Percentiles rank a stretch among this genome's conserved stretches.
These are phyloP conservation scores for Fusarium subtropicale DNA, from an alignment of 2,329 filamentous ascomycete genomes.

Conservation along the genomic window DNA sequence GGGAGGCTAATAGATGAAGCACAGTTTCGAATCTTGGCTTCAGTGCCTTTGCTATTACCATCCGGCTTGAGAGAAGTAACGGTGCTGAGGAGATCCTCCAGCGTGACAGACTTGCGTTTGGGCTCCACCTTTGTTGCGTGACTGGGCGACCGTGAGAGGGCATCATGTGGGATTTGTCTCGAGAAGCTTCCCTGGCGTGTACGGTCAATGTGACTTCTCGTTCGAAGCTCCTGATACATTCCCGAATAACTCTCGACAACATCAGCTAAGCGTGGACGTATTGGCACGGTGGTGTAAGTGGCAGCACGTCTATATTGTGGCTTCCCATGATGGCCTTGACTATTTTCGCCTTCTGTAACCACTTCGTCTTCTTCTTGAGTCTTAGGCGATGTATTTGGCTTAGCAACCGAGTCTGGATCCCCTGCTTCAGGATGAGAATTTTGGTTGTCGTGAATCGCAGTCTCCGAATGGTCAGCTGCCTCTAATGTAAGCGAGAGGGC, in stretches of 20 bases:
- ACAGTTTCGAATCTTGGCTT: not conserved
- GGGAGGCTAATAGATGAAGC: constrained; percentile 9
- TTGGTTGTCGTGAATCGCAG: constrained; percentile 15
- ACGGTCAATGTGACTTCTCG: not conserved
- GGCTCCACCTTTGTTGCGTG: constrained; percentile 6
- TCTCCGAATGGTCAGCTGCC: constrained; percentile 51
- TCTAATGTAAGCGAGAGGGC: constrained; percentile 58
- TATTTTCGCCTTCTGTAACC: constrained; percentile 14
- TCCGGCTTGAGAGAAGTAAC: not conserved
- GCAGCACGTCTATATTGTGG: constrained; percentile 44
- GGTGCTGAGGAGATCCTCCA: constrained; percentile 9
- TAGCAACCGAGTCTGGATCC: constrained; percentile 2
- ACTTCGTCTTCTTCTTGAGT: constrained; percentile 20
- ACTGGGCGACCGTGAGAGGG: constrained; percentile 31
- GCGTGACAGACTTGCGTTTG: not conserved
- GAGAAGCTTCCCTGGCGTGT: not conserved
- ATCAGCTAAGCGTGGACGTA: constrained; percentile 45
- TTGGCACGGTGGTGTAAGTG: constrained; percentile 39
- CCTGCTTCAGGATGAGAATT: constrained; percentile 19
- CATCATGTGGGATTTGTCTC: constrained; percentile 5
- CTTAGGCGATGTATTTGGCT: constrained; percentile 13
- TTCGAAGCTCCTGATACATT: constrained; percentile 18
- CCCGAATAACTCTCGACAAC: constrained; percentile 47
- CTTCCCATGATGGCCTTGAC: constrained; percentile 6
- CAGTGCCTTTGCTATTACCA: not conserved